Conservation (phyloP, 257 asterid genomes). For the Perilla frutescens region DNA sequence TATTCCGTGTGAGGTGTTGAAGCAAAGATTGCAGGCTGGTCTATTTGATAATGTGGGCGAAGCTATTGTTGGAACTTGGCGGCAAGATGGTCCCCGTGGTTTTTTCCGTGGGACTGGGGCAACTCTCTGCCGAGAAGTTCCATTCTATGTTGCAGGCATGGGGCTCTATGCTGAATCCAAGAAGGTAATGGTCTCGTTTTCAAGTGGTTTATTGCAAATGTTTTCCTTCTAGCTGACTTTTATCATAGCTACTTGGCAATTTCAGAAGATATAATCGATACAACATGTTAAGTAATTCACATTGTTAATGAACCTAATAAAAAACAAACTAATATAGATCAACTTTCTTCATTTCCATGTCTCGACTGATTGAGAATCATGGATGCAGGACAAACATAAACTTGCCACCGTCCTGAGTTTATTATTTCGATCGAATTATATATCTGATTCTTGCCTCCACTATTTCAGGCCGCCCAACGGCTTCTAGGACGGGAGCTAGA, state of each 20-base stretch:
- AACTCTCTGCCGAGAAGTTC: conserved; percentile 90
- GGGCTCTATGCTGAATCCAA: conserved; percentile 96
- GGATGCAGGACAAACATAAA: too few relatives aligned
- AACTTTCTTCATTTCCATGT: background rate
- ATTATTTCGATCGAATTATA: background rate
- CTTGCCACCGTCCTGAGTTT: background rate
- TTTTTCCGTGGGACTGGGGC: conserved; percentile 99
- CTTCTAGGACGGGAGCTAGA: conserved; percentile 81
- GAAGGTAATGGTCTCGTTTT: conserved; percentile 55
- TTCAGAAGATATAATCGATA: background rate
- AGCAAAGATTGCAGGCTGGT: conserved; percentile 96
- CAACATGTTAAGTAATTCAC: background rate
- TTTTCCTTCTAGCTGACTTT: background rate
- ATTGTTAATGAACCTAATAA: too few relatives aligned
- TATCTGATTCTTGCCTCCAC: background rate
- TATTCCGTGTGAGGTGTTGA: conserved; percentile 92
- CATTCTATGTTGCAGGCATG: conserved; percentile 97
- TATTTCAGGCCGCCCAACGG: conserved; percentile 68
- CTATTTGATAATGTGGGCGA: conserved; percentile 79
- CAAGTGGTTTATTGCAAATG: background rate
- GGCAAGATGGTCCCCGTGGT: conserved; percentile 82
- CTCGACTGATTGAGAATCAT: too few relatives aligned
- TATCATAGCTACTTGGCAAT: background rate
- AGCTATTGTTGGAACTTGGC: conserved; percentile 85
- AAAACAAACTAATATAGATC: too few relatives aligned